Evolutionary conservation across 768 basidiomycete genomes (phyloP).

Genomic region (Leccinum variicolor): DNA sequence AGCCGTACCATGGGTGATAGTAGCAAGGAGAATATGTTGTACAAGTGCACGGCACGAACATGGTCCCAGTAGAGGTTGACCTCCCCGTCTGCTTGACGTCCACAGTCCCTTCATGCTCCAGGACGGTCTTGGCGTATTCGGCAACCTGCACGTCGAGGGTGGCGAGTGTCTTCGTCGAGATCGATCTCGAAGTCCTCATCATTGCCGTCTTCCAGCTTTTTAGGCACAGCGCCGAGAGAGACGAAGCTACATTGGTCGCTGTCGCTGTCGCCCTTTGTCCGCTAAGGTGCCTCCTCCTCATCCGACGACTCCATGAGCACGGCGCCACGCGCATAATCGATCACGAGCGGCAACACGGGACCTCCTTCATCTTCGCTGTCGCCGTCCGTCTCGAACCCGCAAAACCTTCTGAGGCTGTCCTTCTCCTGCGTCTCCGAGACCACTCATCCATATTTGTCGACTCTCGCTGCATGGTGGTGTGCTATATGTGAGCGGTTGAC

Average conservation of each 20-base stretch:
- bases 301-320: conserved; percentile 85
- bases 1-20: conserved; percentile 58
- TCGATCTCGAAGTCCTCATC: conserved; percentile 61
- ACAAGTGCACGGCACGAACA: conserved; percentile 84
- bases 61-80: conserved; percentile 98
- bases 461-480: conserved; percentile 37
- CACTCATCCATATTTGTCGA: conserved; percentile 87
- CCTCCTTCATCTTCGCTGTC: conserved; percentile 18
- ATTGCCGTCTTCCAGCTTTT: conserved; percentile 2
- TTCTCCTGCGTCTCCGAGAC: conserved; percentile 65
- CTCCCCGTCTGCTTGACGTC: conserved; percentile 55
- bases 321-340: conserved; percentile 90
- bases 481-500: background rate
- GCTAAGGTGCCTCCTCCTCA: conserved; percentile 43
- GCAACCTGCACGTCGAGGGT: conserved; percentile 74
- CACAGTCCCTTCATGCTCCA: conserved; percentile 42
- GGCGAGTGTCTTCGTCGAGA: conserved; percentile 72
- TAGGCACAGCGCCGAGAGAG: conserved; percentile 44
- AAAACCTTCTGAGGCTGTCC: conserved; percentile 77
- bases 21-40: conserved; percentile 88
- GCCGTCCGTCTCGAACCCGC: conserved; percentile 54
- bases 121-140: conserved; percentile 47
- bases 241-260: conserved; percentile 48
- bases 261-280: conserved; percentile 43
- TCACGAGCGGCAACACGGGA: conserved; percentile 27